These are phyloP conservation scores for grape (Vitis vinifera) DNA, from an alignment of 164 flowering plant genomes.

Conservation along the genomic window ASM3070453v1 NC_081811.1:9826501-9827000, in stretches of 20 bases:
- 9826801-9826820: background rate
- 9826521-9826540: background rate
- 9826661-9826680: background rate
- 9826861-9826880: too few species aligned
- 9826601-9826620: background rate
- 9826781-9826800: background rate
- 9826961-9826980: too few species aligned
- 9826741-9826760: slow-evolving; percentile 3
- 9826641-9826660: too few species aligned
- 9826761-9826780: background rate
- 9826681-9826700: slow-evolving; percentile 1
- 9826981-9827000: too few species aligned
- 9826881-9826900: too few species aligned
- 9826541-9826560: background rate
- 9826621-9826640: too few species aligned
- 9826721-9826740: background rate
- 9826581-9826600: background rate
- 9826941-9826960: too few species aligned
- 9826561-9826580: background rate
- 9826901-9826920: too few species aligned
- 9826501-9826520: background rate
- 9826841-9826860: too few species aligned
- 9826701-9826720: background rate
- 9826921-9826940: too few species aligned
- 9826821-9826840: too few species aligned